Percentiles rank a stretch among this genome's conserved stretches.
Evolutionary conservation across 139 green algal species (phyloP).

Genomic region (Tetraselmis striata): DNA sequence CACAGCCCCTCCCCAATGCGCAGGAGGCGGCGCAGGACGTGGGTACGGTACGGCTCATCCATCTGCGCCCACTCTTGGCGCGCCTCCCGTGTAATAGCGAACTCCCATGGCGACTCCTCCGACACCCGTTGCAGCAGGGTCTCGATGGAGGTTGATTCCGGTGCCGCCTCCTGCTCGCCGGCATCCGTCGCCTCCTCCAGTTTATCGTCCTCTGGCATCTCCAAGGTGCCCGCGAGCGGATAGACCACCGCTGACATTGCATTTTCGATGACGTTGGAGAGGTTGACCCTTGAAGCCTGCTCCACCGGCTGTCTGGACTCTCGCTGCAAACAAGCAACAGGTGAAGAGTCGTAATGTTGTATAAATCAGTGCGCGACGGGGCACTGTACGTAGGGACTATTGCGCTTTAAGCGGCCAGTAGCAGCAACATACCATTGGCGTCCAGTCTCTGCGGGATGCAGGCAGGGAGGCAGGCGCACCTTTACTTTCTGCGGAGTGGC

Average conservation of each 20-base stretch:
- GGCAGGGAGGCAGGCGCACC: background rate
- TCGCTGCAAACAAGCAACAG: background rate
- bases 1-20: constrained; percentile 34
- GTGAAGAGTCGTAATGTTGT: too few relatives aligned
- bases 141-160: constrained; percentile 1
- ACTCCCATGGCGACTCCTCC: constrained; percentile 23
- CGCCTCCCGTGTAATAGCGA: constrained; percentile 37
- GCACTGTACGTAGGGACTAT: too few relatives aligned
- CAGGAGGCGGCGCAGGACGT: constrained; percentile 26
- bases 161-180: background rate
- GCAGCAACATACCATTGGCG: too few relatives aligned
- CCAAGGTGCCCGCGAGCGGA: background rate
- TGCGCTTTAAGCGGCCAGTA: too few relatives aligned
- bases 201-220: background rate
- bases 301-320: background rate
- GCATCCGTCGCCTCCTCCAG: background rate
- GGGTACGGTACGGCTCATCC: constrained; percentile 9
- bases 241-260: background rate
- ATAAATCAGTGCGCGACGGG: background rate
- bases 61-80: constrained; percentile 26
- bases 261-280: background rate
- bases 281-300: background rate
- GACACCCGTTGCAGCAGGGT: background rate
- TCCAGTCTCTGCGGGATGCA: background rate
- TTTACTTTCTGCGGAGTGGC: background rate